Evolutionary conservation across 2,329 filamentous ascomycete genomes (phyloP), one percentile per base, ranked within the genome.

Genomic region (Thelonectria olida): DNA sequence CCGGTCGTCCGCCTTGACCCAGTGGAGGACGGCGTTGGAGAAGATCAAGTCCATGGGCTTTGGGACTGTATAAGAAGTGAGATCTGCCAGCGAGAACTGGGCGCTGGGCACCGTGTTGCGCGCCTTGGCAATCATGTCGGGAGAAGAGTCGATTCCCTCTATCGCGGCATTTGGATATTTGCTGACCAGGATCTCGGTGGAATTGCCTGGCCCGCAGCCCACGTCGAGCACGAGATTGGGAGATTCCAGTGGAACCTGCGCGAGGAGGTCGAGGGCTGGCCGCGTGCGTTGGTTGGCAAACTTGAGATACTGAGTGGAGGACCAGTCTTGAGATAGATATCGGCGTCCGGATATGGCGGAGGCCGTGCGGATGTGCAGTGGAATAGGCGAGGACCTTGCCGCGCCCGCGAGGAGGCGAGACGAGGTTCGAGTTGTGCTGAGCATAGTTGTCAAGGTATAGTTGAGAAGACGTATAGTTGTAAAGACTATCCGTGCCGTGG

Each of bases 191-290:
- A 82, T 80, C 1, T 75, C 72, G 0, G 86, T 88, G 2, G 83
- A 86, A 74, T 88, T 88, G 5, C 83, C 86, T 0, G 86, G 86
- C 0, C 86, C 86, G 71, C 86, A 89, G 65, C 86, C 86, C 1
- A 89, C 76, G 61, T 89, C 86, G 66, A 86, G 76, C 65, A 88
- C 81, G 25, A 71, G 74, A 9, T 75, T 68, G n/a, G 83, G 75
- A 0, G 68, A 55, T 13, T 75, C 65, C 1, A 82, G 74, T 0
- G 77, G 75, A 2, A 87, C 70, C 28, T 80, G 82, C 6, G 80
- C 64, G 8, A 88, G 73, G 1, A 88, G 80, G 62, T 89, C 86
- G 41, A 79, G 76, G 0, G 82, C 79, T 7, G 85, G 79, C 3
- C 82, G 80, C 0, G 84, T 87, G 58, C 85, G 81, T 53, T 88